Evolutionary conservation across 2,329 filamentous ascomycete genomes (phyloP), one percentile per base, ranked within the genome.

Genomic region (Aspergillus niger): DNA sequence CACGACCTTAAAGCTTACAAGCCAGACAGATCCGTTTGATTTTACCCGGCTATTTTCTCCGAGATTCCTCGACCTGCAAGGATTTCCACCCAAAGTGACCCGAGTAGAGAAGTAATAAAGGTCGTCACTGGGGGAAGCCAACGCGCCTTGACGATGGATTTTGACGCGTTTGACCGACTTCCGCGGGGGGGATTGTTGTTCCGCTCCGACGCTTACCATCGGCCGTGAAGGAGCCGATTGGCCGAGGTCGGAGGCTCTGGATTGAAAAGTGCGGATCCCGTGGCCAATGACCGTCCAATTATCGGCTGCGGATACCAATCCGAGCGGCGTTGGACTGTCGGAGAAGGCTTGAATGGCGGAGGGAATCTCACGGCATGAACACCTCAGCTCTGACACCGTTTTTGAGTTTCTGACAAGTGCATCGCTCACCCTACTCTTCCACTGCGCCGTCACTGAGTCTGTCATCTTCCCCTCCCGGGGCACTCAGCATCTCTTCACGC

Each of bases 181-280:
- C 24, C 26, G 32, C 43, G 63, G 39, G 54, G 50, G n/a, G 53
- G 55, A 20, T 20, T 7, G 32, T 64, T 68, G 30, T 64, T 68
- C 68, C 66, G 52, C 10, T 49, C 62, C 65, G 64, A 57, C 61
- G 63, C 61, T 55, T 67, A 65, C 43, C 48, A 17, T 48, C 64
- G 61, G 59, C 41, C 32, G 58, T 49, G 39, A 17, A 13, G 43
- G 8, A 26, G 30, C 22, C 55, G 52, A 56, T 57, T 58, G 51
- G 55, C 63, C 62, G 64, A 67, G 49, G 56, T 63, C 64, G 65
- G 63, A 64, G 63, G 36, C 53, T n/a, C 47, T 62, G 48, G 43
- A 22, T 11, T 47, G 41, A n/a, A 32, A 20, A 20, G n/a, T n/a
- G 26, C 49, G 32, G 48, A 30, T 41, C 36, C 6, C n/a, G 55